phyloP scores from a whole-genome alignment of 768 basidiomycete genomes.

The Lentinula raphanica region DNA sequence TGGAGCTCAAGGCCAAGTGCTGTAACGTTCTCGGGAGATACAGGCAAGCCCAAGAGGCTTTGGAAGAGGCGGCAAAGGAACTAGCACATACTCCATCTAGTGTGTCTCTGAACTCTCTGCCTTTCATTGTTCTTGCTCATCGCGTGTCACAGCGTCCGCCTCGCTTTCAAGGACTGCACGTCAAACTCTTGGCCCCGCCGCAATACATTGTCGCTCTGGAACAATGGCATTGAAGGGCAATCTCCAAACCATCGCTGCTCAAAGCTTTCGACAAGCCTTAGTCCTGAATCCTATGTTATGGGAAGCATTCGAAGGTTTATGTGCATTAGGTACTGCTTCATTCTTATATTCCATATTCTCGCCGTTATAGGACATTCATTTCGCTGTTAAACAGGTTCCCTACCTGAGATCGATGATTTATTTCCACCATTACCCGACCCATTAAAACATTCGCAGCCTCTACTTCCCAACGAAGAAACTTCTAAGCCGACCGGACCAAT shows the following conservation, averaged over 20 bases:
- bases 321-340: slow-evolving; percentile 53
- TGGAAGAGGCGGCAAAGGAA: slow-evolving; percentile 59
- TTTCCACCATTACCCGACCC: slow-evolving; percentile 63
- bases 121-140: slow-evolving; percentile 13
- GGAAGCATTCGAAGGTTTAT: slow-evolving; percentile 91
- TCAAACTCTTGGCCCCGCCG: slow-evolving; percentile 66
- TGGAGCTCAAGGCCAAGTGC: slow-evolving; percentile 75
- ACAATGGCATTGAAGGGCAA: slow-evolving; percentile 75
- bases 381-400: slow-evolving; percentile 42
- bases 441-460: slow-evolving; percentile 39
- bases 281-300: slow-evolving; percentile 73
- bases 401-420: slow-evolving; percentile 67
- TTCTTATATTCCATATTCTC: too few species aligned
- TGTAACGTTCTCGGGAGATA: slow-evolving; percentile 68
- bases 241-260: slow-evolving; percentile 64
- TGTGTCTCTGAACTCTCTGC: slow-evolving; percentile 32
- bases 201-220: slow-evolving; percentile 73
- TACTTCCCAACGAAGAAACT: slow-evolving; percentile 32
- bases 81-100: slow-evolving; percentile 49
- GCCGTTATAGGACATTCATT: slow-evolving; percentile 13
- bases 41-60: slow-evolving; percentile 68
- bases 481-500: slow-evolving; percentile 22
- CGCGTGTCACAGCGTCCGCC: slow-evolving; percentile 43
- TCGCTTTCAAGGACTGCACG: slow-evolving; percentile 43
- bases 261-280: slow-evolving; percentile 69